Percentiles rank a stretch among this genome's conserved stretches.
Conservation (phyloP, 495 filamentous ascomycete species). For the Lichenothelia convexa region DNA sequence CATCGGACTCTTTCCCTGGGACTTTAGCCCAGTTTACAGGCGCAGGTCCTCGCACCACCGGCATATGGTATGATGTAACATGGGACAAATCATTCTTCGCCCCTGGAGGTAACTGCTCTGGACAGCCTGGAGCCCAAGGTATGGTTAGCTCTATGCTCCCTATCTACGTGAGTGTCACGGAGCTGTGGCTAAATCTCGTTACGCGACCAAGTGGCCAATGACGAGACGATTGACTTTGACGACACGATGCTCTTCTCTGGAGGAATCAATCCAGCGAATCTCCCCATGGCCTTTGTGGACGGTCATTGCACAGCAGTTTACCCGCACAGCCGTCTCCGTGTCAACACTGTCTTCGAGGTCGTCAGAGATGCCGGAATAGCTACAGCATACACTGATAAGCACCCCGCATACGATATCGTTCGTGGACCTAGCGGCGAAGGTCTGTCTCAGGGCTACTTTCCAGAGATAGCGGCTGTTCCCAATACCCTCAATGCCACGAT, state of each 20-base stretch:
- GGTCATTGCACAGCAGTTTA: conserved; percentile 16
- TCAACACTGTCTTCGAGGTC: conserved; percentile 24
- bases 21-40: conserved; percentile 15
- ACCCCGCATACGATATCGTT: conserved; percentile 23
- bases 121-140: conserved; percentile 17
- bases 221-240: conserved; percentile 17
- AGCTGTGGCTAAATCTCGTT: too few species aligned
- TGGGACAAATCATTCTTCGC: conserved; percentile 18
- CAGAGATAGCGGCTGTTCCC: conserved; percentile 16
- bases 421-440: conserved; percentile 19
- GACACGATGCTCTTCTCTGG: conserved; percentile 17
- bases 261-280: conserved; percentile 19
- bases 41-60: conserved; percentile 17
- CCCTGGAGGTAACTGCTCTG: conserved; percentile 15
- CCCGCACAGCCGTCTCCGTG: conserved; percentile 20
- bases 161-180: neutral
- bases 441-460: conserved; percentile 21
- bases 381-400: conserved; percentile 25
- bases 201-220: conserved; percentile 17
- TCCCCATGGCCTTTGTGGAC: conserved; percentile 14
- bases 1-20: conserved; percentile 22
- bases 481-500: conserved; percentile 15
- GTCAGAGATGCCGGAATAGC: conserved; percentile 12
- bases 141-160: neutral
- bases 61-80: conserved; percentile 23